These are phyloP conservation scores for Populus simonii DNA, from an alignment of 345 rosid species.

Conservation along the genomic window DNA sequence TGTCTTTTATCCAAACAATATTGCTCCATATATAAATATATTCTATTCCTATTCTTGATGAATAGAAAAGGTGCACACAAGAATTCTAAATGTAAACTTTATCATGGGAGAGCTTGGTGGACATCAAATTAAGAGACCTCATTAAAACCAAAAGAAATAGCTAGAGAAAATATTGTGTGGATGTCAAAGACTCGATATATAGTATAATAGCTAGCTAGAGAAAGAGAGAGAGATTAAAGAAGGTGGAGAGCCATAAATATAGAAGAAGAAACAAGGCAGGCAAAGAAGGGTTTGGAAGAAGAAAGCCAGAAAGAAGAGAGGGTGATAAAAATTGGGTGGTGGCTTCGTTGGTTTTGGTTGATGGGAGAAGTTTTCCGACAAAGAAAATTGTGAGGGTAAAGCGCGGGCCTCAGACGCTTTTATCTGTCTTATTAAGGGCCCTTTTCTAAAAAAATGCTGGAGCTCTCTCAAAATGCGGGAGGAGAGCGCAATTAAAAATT, in stretches of 20 bases:
- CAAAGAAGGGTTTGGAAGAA: neutral
- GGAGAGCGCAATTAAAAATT: neutral
- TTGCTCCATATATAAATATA: slow-evolving; percentile 5
- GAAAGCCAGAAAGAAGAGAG: neutral
- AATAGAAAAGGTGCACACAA: slow-evolving; percentile 9
- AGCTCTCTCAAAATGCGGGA: slow-evolving; percentile 13
- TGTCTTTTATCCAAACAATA: neutral
- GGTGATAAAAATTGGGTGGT: slow-evolving; percentile 5
- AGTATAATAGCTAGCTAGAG: too few relatives aligned
- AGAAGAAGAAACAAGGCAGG: neutral
- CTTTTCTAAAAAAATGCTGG: neutral
- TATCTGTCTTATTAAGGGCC: neutral
- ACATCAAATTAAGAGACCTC: neutral
- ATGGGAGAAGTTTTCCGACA: neutral
- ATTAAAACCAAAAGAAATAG: slow-evolving; percentile 11
- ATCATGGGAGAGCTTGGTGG: neutral
- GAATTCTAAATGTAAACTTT: neutral
- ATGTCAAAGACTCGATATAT: neutral
- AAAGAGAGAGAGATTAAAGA: slow-evolving; percentile 6
- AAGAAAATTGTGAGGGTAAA: slow-evolving; percentile 7
- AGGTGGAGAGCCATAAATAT: slow-evolving; percentile 23
- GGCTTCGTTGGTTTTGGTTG: slow-evolving; percentile 10
- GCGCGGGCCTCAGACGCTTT: slow-evolving; percentile 1
- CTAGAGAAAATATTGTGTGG: neutral
- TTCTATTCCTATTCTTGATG: neutral